Conservation (phyloP, 2,329 filamentous ascomycete genomes). For the Neofusicoccum laricinum region DNA sequence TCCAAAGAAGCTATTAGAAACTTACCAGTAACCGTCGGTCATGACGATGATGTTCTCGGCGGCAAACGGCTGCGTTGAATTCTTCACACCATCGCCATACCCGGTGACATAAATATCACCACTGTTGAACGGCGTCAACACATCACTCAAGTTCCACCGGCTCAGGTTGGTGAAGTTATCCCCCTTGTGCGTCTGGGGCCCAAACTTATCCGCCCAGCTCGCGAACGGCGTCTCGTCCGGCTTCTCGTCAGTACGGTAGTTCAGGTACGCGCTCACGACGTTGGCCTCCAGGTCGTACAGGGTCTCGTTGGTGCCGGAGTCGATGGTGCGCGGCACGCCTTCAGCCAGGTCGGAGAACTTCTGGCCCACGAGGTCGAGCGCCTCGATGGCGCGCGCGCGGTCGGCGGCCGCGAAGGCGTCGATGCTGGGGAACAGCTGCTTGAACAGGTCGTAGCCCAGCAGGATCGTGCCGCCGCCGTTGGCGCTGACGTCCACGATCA, state of each 20-base stretch:
- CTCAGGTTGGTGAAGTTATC: constrained; percentile 58
- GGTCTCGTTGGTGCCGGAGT: constrained; percentile 34
- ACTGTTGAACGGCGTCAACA: constrained; percentile 31
- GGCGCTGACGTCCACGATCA: constrained; percentile 58
- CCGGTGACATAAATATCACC: constrained; percentile 36
- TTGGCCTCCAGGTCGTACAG: constrained; percentile 17
- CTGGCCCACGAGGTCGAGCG: constrained; percentile 44
- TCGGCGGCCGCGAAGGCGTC: constrained; percentile 48
- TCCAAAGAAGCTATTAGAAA: not conserved
- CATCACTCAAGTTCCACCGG: constrained; percentile 50
- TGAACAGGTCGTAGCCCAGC: constrained; percentile 61
- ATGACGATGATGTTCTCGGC: constrained; percentile 56
- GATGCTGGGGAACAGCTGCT: constrained; percentile 52
- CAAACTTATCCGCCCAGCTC: constrained; percentile 47
- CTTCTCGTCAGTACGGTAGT: constrained; percentile 44
- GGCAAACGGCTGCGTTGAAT: constrained; percentile 49
- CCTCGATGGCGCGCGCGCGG: constrained; percentile 51
- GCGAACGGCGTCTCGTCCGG: constrained; percentile 48
- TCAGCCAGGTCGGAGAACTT: constrained; percentile 34
- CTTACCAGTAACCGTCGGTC: constrained; percentile 52
- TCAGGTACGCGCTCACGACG: constrained; percentile 43
- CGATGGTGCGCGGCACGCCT: constrained; percentile 29
- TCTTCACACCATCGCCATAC: constrained; percentile 36
- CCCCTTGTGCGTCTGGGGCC: constrained; percentile 35
- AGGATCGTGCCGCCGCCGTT: constrained; percentile 61